Base-by-base conservation (phyloP, 192 early-diverging fungal genomes). In the Coemansia sp. region DNA sequence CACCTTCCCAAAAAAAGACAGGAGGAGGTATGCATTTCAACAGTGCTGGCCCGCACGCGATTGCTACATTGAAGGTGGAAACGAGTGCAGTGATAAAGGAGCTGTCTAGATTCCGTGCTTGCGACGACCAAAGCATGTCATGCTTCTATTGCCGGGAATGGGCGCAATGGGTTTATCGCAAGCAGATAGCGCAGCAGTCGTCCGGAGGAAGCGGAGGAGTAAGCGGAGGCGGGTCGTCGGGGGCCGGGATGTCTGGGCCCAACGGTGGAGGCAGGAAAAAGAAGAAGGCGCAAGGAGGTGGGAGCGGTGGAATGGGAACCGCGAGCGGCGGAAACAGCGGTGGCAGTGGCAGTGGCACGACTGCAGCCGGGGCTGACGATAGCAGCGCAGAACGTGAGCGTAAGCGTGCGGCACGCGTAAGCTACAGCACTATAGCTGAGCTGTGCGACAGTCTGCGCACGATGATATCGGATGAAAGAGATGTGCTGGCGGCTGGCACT, bases 121-220 rank as follows among this genome's bases (percentile, higher is more conserved):
- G 91, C 55, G 89, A 91, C 68, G 83, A 83, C 68, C 84, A 84
- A 57, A 88, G 85, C 22, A 86, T 87, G 70, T 76, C 83, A 65
- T 88, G 88, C 66, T 88, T 90, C 45, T 93, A 90, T 63, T 93
- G 91, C 65, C 88, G 91, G 40, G 91, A 93, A 73, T 93, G 91
- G 91, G 89, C 89, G 36, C 87, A 87, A 60, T 89, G 80, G 77
- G 87, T 93, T 6, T 93, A 91, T 65, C 88, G 91, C 65, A 89
- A 88, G 77, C 86, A 74, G 56, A 75, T 85, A 22, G 70, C 76
- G 48, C 64, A 61, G 32, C 76, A 74, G 63, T 69, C 69, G 0
- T 57, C 66, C 0, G 54, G 60, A 16, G 43, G 22, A 3, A 56
- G 52, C 1, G 61, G 59, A 0, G 45, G 68, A 42, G 61, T 48